A percentile compares a stretch with the other conserved stretches of the same genome.
phyloP scores from a whole-genome alignment of 176 grass and related monocot genomes.

The Ensete ventricosum region DNA sequence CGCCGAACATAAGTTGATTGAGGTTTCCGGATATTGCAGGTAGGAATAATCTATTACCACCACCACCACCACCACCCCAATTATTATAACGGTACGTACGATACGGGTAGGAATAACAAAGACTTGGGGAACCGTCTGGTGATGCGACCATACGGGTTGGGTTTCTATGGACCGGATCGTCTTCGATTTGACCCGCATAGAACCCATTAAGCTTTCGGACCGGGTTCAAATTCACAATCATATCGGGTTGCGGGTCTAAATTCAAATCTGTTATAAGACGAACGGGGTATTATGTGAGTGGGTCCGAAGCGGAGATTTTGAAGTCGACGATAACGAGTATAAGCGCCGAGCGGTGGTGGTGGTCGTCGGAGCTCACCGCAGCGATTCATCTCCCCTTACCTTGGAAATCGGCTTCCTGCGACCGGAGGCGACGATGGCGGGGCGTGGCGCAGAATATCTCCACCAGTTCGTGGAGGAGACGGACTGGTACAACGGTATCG shows the following conservation, averaged over 20 bases:
- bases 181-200: no score
- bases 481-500: slow-evolving; percentile 75
- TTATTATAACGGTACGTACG: no score
- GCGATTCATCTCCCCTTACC: background rate
- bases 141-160: no score
- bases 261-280: no score
- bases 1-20: no score
- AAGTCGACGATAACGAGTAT: background rate
- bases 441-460: slow-evolving; percentile 34
- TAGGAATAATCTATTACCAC: no score
- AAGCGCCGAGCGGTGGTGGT: background rate
- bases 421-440: slow-evolving; percentile 11
- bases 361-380: background rate
- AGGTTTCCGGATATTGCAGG: no score
- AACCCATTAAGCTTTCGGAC: background rate
- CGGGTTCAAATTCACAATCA: background rate
- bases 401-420: background rate
- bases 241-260: background rate
- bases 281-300: background rate
- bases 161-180: no score
- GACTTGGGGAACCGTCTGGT: no score
- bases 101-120: no score
- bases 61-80: no score
- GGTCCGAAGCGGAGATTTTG: background rate
- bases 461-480: slow-evolving; percentile 59